A percentile compares a stretch with the other conserved stretches of the same genome.
phyloP scores from a whole-genome alignment of 805 yeast species.

The Gaillardinia entomophila region DNA sequence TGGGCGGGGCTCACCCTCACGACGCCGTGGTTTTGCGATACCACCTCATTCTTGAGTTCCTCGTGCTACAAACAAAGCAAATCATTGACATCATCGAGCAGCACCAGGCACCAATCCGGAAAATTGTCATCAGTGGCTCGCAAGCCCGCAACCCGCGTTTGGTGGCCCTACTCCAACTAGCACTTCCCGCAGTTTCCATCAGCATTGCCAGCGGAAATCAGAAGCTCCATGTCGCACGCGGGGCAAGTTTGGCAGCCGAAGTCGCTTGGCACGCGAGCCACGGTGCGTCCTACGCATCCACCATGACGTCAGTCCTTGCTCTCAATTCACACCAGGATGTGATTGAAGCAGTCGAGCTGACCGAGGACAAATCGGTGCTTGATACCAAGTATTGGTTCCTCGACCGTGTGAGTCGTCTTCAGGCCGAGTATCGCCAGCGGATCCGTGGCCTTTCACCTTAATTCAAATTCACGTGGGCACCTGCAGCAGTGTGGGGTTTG shows the following conservation, averaged over 20 bases:
- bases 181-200: too few species aligned
- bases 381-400: background rate
- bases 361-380: background rate
- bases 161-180: too few species aligned
- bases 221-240: background rate
- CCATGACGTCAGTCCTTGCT: too few species aligned
- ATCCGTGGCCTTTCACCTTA: too few species aligned
- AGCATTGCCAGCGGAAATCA: too few species aligned
- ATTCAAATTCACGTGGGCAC: too few species aligned
- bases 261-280: too few species aligned
- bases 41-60: constrained; percentile 42
- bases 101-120: constrained; percentile 15
- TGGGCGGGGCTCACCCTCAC: constrained; percentile 17
- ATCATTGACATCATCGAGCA: constrained; percentile 21
- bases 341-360: too few species aligned
- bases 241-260: background rate
- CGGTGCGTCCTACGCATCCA: too few species aligned
- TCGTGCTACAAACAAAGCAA: constrained; percentile 45
- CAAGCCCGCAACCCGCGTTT: constrained; percentile 39
- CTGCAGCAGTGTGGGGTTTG: too few species aligned
- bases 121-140: constrained; percentile 46
- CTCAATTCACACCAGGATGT: too few species aligned
- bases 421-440: background rate
- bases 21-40: constrained; percentile 36
- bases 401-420: background rate